Evolutionary conservation across 2,329 filamentous ascomycete genomes (phyloP).

Genomic region (Didymella pomorum): DNA sequence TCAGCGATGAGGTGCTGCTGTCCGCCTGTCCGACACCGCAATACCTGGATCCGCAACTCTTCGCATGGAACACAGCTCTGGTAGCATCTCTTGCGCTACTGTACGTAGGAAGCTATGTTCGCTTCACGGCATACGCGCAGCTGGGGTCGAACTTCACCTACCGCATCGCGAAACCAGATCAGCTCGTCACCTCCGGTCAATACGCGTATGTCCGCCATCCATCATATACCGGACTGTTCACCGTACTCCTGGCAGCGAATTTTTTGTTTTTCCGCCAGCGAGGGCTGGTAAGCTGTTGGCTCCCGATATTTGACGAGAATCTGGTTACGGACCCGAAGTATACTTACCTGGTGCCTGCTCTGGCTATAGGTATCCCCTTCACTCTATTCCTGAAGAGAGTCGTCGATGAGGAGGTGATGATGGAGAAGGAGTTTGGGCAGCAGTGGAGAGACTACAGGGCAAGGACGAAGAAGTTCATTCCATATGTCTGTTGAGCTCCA

Average conservation of each 20-base stretch:
- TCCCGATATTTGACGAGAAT: constrained; percentile 28
- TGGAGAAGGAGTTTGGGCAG: constrained; percentile 56
- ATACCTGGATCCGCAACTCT: constrained; percentile 17
- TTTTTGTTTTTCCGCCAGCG: constrained; percentile 17
- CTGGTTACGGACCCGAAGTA: constrained; percentile 56
- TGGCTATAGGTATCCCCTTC: constrained; percentile 5
- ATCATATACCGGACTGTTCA: constrained; percentile 58
- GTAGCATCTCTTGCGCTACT: constrained; percentile 3
- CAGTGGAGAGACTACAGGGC: constrained; percentile 61
- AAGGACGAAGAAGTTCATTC: constrained; percentile 60
- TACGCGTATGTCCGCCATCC: constrained; percentile 63
- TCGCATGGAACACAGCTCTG: constrained; percentile 11
- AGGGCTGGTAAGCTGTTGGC: constrained; percentile 33
- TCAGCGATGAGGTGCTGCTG: constrained; percentile 3
- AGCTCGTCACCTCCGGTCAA: constrained; percentile 57
- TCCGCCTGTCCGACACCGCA: constrained; percentile 13
- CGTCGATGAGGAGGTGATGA: constrained; percentile 55
- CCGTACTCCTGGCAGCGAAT: constrained; percentile 42
- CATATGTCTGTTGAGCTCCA: constrained; percentile 28
- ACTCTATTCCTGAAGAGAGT: constrained; percentile 23
- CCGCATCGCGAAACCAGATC: constrained; percentile 57
- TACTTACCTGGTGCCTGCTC: constrained; percentile 7
- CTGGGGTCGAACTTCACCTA: constrained; percentile 65
- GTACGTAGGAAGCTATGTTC: constrained; percentile 30
- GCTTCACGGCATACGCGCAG: constrained; percentile 53